Percentiles rank a stretch among this genome's conserved stretches.
phyloP scores from a whole-genome alignment of 108 stramenopile genomes.

The Cylindrotheca closterium region DNA sequence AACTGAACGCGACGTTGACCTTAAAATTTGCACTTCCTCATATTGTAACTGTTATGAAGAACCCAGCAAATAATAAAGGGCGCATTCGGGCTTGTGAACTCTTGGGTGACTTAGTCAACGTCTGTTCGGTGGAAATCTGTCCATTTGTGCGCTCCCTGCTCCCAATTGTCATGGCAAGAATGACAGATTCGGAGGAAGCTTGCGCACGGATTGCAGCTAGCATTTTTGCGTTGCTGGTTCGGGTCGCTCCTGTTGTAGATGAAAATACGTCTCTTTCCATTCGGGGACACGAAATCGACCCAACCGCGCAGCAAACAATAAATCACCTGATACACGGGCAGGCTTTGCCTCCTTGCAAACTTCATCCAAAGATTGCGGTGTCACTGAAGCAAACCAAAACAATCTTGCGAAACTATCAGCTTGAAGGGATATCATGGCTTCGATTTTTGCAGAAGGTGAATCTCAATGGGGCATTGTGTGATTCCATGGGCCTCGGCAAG shows the following conservation, averaged over 20 bases:
- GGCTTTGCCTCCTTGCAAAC: conserved; percentile 59
- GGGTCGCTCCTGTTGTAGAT: conserved; percentile 71
- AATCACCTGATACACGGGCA: conserved; percentile 86
- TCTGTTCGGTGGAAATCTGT: conserved; percentile 26
- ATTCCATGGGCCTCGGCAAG: conserved; percentile 90
- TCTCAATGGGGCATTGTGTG: conserved; percentile 82
- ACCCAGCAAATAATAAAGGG: conserved; percentile 7
- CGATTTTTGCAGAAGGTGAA: conserved; percentile 73
- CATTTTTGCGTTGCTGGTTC: conserved; percentile 73
- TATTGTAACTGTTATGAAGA: conserved; percentile 6
- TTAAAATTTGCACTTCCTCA: conserved; percentile 17
- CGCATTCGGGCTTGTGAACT: conserved; percentile 21
- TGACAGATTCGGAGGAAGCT: conserved; percentile 64
- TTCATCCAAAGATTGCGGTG: conserved; percentile 42
- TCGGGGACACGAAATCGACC: conserved; percentile 5
- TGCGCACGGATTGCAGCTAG: conserved; percentile 64
- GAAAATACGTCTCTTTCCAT: conserved; percentile 16
- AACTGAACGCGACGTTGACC: conserved; percentile 2
- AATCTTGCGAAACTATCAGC: conserved; percentile 73
- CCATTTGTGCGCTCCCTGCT: conserved; percentile 70
- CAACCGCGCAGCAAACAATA: conserved; percentile 51
- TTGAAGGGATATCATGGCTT: conserved; percentile 87
- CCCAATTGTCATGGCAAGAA: conserved; percentile 72
- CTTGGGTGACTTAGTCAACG: conserved; percentile 21
- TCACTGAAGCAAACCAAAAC: conserved; percentile 41